Conservation (phyloP, 2,329 filamentous ascomycete genomes). For the Cercospora citrullina region DNA sequence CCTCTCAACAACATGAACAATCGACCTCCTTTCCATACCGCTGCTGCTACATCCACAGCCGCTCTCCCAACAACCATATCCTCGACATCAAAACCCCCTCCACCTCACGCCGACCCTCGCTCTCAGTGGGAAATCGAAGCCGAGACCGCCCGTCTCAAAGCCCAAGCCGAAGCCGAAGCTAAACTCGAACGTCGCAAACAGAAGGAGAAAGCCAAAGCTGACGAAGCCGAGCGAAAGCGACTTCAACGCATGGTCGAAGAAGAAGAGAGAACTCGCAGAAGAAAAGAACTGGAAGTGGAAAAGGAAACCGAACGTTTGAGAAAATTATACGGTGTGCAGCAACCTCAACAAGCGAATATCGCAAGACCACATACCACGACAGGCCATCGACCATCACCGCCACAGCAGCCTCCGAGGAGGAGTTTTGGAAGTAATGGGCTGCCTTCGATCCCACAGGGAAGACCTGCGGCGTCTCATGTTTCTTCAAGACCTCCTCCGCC, state of each 20-base stretch:
- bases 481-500: conserved; percentile 14
- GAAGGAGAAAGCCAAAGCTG: conserved; percentile 58
- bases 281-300: conserved; percentile 57
- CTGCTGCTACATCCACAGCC: conserved; percentile 21
- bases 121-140: conserved; percentile 55
- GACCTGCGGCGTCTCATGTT: conserved; percentile 3
- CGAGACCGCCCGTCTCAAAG: conserved; percentile 51
- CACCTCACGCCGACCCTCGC: conserved; percentile 52
- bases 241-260: conserved; percentile 55
- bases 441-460: conserved; percentile 27
- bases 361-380: conserved; percentile 9
- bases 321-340: conserved; percentile 63
- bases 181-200: conserved; percentile 52
- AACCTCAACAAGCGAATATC: conserved; percentile 16
- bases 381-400: conserved; percentile 16
- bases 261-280: conserved; percentile 60
- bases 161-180: conserved; percentile 46
- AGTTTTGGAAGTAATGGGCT: conserved; percentile 1
- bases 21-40: conserved; percentile 26
- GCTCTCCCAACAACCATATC: conserved; percentile 5
- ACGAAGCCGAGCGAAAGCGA: conserved; percentile 58
- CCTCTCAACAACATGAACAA: background rate
- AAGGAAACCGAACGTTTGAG: conserved; percentile 75
- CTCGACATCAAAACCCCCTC: conserved; percentile 25
- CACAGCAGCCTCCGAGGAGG: background rate